phyloP scores from a whole-genome alignment of 768 basidiomycete species.

The Lentinula edodes region DNA sequence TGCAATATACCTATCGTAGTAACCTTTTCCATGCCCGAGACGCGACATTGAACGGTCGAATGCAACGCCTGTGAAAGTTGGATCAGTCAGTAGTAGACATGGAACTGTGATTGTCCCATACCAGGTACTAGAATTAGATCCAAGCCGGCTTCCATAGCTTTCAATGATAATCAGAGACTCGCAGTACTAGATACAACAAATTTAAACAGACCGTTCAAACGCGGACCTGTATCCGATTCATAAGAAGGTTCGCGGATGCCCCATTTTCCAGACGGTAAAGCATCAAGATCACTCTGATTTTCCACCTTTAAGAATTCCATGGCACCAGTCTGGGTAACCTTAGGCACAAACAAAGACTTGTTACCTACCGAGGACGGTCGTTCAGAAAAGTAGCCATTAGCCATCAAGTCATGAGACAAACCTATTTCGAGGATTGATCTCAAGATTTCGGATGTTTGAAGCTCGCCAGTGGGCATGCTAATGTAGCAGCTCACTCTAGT shows the following conservation, averaged over 20 bases:
- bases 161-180: conserved; percentile 3
- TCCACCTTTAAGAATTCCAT: conserved; percentile 71
- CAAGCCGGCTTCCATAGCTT: conserved; percentile 35
- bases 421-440: conserved; percentile 49
- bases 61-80: conserved; percentile 49
- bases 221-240: conserved; percentile 35
- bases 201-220: conserved; percentile 45
- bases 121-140: conserved; percentile 70
- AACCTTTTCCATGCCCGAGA: conserved; percentile 80
- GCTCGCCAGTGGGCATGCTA: conserved; percentile 72
- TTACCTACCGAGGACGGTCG: conserved; percentile 28
- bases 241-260: conserved; percentile 65
- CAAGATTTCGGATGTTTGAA: conserved; percentile 51
- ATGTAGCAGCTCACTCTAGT: conserved; percentile 67
- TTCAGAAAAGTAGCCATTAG: not conserved
- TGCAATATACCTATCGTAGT: conserved; percentile 72
- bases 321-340: conserved; percentile 38
- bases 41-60: conserved; percentile 67
- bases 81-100: not conserved
- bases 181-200: not conserved
- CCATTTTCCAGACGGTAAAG: conserved; percentile 61
- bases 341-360: conserved; percentile 68
- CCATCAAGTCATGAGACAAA: conserved; percentile 21
- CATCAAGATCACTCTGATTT: conserved; percentile 48
- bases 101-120: conserved; percentile 13